phyloP scores from a whole-genome alignment of 768 basidiomycete genomes.

The Pholiota molesta region DNA sequence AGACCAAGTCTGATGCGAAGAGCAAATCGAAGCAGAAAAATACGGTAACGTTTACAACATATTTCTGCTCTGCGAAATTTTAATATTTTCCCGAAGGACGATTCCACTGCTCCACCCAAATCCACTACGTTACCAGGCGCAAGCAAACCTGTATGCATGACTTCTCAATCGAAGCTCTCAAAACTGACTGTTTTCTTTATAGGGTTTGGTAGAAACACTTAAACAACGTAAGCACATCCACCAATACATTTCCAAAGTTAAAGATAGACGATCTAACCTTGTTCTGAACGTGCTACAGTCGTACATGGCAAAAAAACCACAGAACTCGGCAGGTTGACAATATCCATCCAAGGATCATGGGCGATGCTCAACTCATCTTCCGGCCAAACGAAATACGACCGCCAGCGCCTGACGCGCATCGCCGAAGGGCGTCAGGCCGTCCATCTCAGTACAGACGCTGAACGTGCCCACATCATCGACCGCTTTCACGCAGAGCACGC shows the following conservation, averaged over 20 bases:
- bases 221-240: neutral
- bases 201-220: neutral
- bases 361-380: conserved; percentile 35
- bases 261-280: neutral
- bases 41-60: no score
- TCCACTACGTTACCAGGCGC: neutral
- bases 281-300: conserved; percentile 11
- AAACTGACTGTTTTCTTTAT: neutral
- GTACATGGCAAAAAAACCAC: conserved; percentile 5
- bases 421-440: conserved; percentile 42
- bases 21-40: neutral
- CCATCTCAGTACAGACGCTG: conserved; percentile 31
- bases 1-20: neutral
- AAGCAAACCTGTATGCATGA: neutral
- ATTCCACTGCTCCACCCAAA: no score
- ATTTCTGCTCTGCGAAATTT: no score
- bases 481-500: conserved; percentile 39
- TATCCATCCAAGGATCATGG: conserved; percentile 34
- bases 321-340: neutral
- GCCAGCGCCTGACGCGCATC: conserved; percentile 39
- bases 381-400: conserved; percentile 33
- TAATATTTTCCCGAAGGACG: no score
- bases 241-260: neutral
- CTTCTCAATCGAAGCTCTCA: neutral
- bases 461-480: conserved; percentile 36